A percentile compares a stretch with the other conserved stretches of the same genome.
These are phyloP conservation scores for Elongisporangium prolatum DNA, from an alignment of 352 stramenopile species.

Conservation along the genomic window DNA sequence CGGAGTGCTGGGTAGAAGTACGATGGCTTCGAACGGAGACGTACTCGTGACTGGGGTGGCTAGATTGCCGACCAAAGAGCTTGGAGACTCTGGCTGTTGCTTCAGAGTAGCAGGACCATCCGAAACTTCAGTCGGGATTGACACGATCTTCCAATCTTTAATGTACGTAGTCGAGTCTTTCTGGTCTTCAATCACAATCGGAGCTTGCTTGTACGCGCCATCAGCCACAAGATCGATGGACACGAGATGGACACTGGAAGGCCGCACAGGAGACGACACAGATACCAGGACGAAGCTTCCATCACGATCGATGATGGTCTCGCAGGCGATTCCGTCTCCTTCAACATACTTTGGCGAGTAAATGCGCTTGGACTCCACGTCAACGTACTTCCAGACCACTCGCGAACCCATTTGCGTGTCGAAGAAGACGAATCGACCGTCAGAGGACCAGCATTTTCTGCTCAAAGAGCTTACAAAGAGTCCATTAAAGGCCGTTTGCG, in stretches of 20 bases:
- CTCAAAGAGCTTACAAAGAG: slow-evolving; percentile 54
- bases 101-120: slow-evolving; percentile 33
- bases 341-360: slow-evolving; percentile 52
- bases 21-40: slow-evolving; percentile 68
- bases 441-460: slow-evolving; percentile 48
- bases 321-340: slow-evolving; percentile 29
- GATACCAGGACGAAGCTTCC: slow-evolving; percentile 39
- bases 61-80: slow-evolving; percentile 38
- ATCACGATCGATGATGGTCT: slow-evolving; percentile 50
- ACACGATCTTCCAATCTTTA: slow-evolving; percentile 53
- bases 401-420: slow-evolving; percentile 66
- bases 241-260: slow-evolving; percentile 54
- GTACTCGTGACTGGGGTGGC: slow-evolving; percentile 38
- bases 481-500: slow-evolving; percentile 60
- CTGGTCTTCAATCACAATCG: slow-evolving; percentile 50
- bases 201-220: slow-evolving; percentile 25
- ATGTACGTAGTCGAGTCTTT: slow-evolving; percentile 29
- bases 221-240: slow-evolving; percentile 30
- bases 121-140: slow-evolving; percentile 47
- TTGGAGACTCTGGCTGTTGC: slow-evolving; percentile 19
- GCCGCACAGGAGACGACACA: slow-evolving; percentile 46
- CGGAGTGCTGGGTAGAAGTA: slow-evolving; percentile 50
- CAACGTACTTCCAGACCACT: slow-evolving; percentile 63
- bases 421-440: slow-evolving; percentile 58
- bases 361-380: slow-evolving; percentile 43